These are phyloP conservation scores for Carex scoparia DNA, from an alignment of 176 grass and related monocot species.

Conservation along the genomic window DNA sequence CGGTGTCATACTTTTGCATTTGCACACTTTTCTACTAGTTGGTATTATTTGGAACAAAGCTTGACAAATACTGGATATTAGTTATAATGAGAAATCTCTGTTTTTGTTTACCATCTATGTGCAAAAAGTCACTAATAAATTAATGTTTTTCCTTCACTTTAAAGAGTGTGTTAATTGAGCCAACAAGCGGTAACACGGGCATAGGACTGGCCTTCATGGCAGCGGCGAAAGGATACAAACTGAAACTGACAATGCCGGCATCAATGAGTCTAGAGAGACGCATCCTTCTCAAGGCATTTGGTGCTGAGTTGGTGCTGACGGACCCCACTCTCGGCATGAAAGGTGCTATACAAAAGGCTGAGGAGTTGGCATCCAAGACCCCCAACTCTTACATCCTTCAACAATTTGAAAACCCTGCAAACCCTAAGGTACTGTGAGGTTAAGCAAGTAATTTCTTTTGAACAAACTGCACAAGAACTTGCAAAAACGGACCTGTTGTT, in stretches of 20 bases:
- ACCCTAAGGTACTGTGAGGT: constrained; percentile 38
- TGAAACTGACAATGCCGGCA: constrained; percentile 43
- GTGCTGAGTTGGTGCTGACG: constrained; percentile 53
- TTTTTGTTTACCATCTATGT: background rate
- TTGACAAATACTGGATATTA: background rate
- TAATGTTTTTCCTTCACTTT: constrained; percentile 11
- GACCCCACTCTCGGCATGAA: constrained; percentile 53
- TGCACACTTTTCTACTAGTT: background rate
- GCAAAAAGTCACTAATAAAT: background rate
- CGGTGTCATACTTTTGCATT: background rate
- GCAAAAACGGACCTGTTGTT: background rate
- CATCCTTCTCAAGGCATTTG: constrained; percentile 49
- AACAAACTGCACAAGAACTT: background rate
- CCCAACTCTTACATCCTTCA: constrained; percentile 46
- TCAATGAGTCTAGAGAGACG: constrained; percentile 53
- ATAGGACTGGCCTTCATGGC: constrained; percentile 53
- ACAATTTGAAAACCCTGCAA: constrained; percentile 50
- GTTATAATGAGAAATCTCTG: background rate
- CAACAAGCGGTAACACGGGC: constrained; percentile 52
- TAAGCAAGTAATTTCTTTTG: background rate
- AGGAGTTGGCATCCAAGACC: constrained; percentile 45
- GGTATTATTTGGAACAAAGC: background rate
- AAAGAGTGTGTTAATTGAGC: constrained; percentile 55
- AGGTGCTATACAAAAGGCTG: constrained; percentile 48
- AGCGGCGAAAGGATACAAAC: constrained; percentile 50